Conservation (phyloP, 2,329 filamentous ascomycete genomes). For the Cladosporium sp. region DNA sequence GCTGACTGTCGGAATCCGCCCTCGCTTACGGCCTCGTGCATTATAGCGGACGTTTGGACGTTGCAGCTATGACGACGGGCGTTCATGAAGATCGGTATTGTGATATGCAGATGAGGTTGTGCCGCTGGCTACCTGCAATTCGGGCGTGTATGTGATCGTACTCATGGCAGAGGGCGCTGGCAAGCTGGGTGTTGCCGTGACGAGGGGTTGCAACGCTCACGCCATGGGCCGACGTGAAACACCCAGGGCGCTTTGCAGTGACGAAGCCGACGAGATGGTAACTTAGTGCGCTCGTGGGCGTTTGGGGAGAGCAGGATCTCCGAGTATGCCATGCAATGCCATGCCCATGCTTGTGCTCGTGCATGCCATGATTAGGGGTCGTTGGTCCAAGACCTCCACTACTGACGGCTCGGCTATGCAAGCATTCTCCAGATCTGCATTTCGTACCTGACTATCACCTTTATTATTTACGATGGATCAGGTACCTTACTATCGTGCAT, state of each 20-base stretch:
- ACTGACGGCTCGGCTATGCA: neutral
- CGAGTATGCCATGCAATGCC: neutral
- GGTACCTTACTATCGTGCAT: no score
- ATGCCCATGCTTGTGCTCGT: neutral
- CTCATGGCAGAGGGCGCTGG: neutral
- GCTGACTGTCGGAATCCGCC: neutral
- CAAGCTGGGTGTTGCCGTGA: constrained; percentile 1
- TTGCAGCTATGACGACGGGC: neutral
- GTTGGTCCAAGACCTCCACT: no score
- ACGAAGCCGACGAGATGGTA: neutral
- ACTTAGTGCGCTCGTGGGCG: neutral
- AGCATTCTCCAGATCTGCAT: constrained; percentile 8
- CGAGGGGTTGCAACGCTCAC: neutral
- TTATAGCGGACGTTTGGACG: no score
- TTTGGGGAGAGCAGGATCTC: neutral
- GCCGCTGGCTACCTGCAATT: no score
- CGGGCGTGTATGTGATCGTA: neutral
- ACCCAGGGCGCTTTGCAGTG: neutral
- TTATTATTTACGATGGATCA: neutral
- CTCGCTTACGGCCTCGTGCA: neutral
- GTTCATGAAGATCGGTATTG: neutral
- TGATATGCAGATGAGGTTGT: no score
- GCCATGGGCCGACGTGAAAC: constrained; percentile 5
- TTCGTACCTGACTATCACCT: neutral
- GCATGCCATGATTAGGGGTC: neutral